Conservation (phyloP, 306 rosid species). For the Castanopsis chinensis region DNA sequence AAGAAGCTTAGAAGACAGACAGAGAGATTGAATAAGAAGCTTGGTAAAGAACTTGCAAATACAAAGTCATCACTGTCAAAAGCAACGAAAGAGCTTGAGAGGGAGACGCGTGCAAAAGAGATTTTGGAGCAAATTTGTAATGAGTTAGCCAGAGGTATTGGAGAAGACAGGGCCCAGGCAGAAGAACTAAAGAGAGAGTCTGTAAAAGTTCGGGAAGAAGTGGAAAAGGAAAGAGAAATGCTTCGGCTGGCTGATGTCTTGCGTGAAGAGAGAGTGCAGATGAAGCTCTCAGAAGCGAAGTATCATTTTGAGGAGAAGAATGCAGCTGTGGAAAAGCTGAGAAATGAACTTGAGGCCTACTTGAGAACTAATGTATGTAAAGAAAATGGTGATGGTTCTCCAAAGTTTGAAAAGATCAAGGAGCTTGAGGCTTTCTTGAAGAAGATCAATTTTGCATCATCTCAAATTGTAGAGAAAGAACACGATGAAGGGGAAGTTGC, state of each 20-base stretch:
- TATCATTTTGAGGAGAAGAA: constrained; percentile 90
- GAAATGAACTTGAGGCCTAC: constrained; percentile 58
- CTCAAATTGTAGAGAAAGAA: constrained; percentile 30
- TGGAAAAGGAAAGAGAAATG: constrained; percentile 92
- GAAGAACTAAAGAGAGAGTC: constrained; percentile 86
- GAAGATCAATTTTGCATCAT: constrained; percentile 45
- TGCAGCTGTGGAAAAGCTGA: constrained; percentile 65
- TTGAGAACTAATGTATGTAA: constrained; percentile 38
- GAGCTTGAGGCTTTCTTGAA: constrained; percentile 73
- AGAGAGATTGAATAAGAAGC: constrained; percentile 73
- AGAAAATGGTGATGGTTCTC: constrained; percentile 41
- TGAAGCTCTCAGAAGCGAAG: constrained; percentile 95
- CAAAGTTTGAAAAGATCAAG: constrained; percentile 44
- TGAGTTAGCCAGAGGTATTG: constrained; percentile 74
- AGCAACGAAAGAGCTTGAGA: constrained; percentile 58
- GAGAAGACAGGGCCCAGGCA: constrained; percentile 76
- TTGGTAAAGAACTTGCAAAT: constrained; percentile 69
- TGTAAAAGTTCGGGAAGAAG: constrained; percentile 65
- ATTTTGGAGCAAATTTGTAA: constrained; percentile 80
- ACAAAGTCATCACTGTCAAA: constrained; percentile 52
- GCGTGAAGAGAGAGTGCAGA: constrained; percentile 92
- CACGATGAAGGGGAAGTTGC: constrained; percentile 34
- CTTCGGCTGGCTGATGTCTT: constrained; percentile 83
- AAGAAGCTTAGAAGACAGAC: constrained; percentile 77
- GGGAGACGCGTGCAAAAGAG: constrained; percentile 86